Base-by-base conservation (phyloP, 805 yeast species). In the Candida chilensis region DNA sequence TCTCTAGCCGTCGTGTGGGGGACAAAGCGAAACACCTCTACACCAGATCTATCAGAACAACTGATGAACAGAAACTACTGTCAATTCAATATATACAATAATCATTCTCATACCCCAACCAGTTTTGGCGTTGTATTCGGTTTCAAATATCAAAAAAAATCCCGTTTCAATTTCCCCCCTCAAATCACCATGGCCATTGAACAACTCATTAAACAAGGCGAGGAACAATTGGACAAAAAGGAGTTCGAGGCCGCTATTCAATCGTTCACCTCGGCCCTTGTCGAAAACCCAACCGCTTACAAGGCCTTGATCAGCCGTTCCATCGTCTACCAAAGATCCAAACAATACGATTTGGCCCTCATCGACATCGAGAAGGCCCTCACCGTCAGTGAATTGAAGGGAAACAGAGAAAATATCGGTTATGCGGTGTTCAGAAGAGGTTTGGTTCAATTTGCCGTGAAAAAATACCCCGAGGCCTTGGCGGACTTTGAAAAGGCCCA, bases 351-450 rank as follows among this genome's bases (percentile, higher is more conserved):
- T 27, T 49, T 47, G 15, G 74, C 83, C 3, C 50, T 67, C 29
- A 50, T 53, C 3, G 70, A 67, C 41, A 60, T 74, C 19, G 39
- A 55, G 4, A 49, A 52, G 19, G 77, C 81, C 1, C 49, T 64
- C 26, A 40, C 47, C 2, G 40, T 67, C 18, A 78, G 80, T 1
- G 54, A 57, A 24, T 51, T 48, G 5, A 47, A 67, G 21, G 74
- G 74, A 1, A 68, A 60, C 33, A 47, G 73, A 29, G 48, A 48
- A 3, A 66, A 65, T 16, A 61, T 72, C 20, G 74, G 69, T 2
- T 42, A 57, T 13, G 64, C 72, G 20, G 58, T 67, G 40, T 73
- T 67, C 40, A 54, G 74, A 15, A 51, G 64, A 30, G 74, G 74
- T 4, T 50, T 75, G 33, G 51, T 57, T n/a, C 57, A 54, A 34